Percentiles rank a stretch among this genome's conserved stretches.
These are phyloP conservation scores for Oryza meyeriana DNA, from an alignment of 176 grass and related monocot genomes.

Conservation along the genomic window DNA sequence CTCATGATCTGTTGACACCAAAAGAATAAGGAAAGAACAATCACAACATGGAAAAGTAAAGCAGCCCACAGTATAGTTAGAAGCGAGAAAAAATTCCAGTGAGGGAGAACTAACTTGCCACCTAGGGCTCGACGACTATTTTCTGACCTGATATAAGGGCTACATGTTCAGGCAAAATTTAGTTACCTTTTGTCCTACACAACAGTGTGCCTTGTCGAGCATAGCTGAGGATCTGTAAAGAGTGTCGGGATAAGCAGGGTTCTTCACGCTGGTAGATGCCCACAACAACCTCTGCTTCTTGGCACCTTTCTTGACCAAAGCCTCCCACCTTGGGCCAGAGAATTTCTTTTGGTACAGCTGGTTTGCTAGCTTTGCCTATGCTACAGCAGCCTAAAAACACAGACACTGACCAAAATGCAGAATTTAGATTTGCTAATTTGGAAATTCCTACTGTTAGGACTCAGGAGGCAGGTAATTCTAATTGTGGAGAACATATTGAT, in stretches of 20 bases:
- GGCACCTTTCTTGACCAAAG: conserved; percentile 96
- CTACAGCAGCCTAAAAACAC: conserved; percentile 76
- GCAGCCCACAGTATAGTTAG: too few relatives aligned
- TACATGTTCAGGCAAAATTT: too few relatives aligned
- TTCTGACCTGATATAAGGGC: too few relatives aligned
- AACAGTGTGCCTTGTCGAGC: too few relatives aligned
- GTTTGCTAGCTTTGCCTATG: conserved; percentile 89
- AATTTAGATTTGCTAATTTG: background rate
- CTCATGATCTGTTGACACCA: too few relatives aligned
- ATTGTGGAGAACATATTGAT: too few relatives aligned
- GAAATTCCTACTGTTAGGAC: background rate
- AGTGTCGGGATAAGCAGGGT: conserved; percentile 90
- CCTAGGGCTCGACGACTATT: too few relatives aligned
- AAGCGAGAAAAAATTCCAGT: too few relatives aligned
- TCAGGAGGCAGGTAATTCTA: background rate
- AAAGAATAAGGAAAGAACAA: too few relatives aligned
- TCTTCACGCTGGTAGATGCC: conserved; percentile 98
- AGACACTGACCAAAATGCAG: background rate
- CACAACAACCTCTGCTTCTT: conserved; percentile 97
- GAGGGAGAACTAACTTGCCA: too few relatives aligned
- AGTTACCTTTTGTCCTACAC: too few relatives aligned
- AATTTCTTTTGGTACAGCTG: conserved; percentile 97
- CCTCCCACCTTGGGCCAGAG: conserved; percentile 96
- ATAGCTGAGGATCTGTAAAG: conserved; percentile 93
- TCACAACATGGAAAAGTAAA: too few relatives aligned